These are phyloP conservation scores for Kitagawia praeruptora DNA, from an alignment of 129 eudicot species.

Conservation along the genomic window DNA sequence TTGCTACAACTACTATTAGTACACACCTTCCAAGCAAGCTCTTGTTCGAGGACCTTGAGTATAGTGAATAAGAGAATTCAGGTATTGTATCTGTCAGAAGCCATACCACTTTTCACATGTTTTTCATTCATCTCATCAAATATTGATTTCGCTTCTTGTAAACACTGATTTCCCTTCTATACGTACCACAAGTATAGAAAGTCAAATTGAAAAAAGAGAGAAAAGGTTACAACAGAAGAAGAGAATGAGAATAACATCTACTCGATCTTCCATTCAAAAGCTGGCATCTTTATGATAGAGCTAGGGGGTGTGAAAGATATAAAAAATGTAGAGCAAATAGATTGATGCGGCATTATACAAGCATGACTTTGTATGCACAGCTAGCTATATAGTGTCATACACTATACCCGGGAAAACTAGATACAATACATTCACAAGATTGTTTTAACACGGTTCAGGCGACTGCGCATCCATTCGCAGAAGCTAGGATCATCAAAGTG, in stretches of 20 bases:
- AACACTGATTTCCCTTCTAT: too few relatives aligned
- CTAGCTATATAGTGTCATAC: not conserved
- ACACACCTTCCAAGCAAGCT: too few relatives aligned
- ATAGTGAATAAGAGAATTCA: too few relatives aligned
- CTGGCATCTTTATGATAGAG: not conserved
- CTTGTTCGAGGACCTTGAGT: too few relatives aligned
- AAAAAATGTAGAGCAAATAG: not conserved
- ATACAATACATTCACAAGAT: not conserved
- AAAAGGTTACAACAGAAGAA: not conserved
- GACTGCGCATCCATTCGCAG: constrained; percentile 90
- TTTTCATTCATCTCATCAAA: too few relatives aligned
- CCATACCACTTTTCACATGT: too few relatives aligned
- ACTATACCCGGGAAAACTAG: not conserved
- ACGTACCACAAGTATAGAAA: not conserved
- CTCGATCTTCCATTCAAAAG: not conserved
- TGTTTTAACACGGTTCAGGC: constrained; percentile 61
- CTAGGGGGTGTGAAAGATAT: not conserved
- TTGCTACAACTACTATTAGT: too few relatives aligned
- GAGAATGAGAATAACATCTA: not conserved
- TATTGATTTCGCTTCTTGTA: too few relatives aligned
- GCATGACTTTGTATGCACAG: not conserved
- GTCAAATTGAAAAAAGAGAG: too few relatives aligned
- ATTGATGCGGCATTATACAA: not conserved
- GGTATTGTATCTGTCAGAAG: too few relatives aligned
- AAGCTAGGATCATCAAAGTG: constrained; percentile 91